Conservation (phyloP, 306 rosid species). For the Corylus americana region DNA sequence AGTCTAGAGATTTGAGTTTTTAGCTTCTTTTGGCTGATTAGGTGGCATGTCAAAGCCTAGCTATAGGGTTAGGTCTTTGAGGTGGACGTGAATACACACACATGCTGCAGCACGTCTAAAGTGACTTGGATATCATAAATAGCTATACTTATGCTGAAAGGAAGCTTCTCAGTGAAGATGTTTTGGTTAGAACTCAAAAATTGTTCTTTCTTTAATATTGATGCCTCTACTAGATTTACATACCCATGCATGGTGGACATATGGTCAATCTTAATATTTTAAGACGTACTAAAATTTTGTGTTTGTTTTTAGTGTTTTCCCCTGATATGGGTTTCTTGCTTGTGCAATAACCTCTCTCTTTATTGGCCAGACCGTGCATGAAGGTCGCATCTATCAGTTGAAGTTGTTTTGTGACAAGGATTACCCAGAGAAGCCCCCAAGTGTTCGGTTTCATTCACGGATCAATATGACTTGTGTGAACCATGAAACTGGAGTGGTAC, state of each 20-base stretch:
- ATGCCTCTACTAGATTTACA: not conserved
- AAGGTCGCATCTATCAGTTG: conserved; percentile 98
- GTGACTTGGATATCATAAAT: conserved; percentile 4
- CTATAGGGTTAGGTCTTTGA: not conserved
- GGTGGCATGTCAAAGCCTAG: not conserved
- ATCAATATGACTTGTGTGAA: conserved; percentile 95
- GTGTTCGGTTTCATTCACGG: conserved; percentile 97
- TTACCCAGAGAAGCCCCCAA: conserved; percentile 99
- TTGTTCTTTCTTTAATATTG: not conserved
- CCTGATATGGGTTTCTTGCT: conserved; percentile 23
- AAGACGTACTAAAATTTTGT: not conserved
- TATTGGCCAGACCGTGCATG: conserved; percentile 83
- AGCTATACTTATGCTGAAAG: not conserved
- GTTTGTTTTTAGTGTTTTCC: conserved; percentile 2
- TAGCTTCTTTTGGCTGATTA: conserved; percentile 5
- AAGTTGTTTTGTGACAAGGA: conserved; percentile 98
- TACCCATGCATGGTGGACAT: not conserved
- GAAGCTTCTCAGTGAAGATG: not conserved
- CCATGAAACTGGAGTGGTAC: conserved; percentile 99
- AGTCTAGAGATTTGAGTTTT: not conserved
- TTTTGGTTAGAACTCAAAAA: not conserved
- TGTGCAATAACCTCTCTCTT: conserved; percentile 23
- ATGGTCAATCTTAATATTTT: not conserved
- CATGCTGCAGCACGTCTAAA: not conserved
- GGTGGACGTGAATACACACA: not conserved